phyloP scores from a whole-genome alignment of 768 basidiomycete species.

The Coprinellus micaceus region DNA sequence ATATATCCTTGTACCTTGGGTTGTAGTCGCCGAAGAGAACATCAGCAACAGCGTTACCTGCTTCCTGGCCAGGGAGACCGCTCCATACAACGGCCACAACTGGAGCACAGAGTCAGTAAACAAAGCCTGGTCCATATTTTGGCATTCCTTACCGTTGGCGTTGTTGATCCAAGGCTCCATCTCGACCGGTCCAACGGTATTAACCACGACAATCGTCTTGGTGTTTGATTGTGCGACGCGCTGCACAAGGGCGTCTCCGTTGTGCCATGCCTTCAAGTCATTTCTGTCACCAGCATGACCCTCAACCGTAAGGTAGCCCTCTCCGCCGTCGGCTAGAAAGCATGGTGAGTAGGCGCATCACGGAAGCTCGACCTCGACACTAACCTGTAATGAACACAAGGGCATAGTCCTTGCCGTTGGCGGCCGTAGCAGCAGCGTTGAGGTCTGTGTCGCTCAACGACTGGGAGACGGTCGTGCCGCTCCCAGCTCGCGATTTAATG shows the following conservation, averaged over 20 bases:
- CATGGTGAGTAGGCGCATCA: background rate
- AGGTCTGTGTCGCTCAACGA: slow-evolving; percentile 50
- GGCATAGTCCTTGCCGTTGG: slow-evolving; percentile 44
- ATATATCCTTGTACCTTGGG: slow-evolving; percentile 39
- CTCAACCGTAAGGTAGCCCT: slow-evolving; percentile 44
- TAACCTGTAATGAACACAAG: slow-evolving; percentile 51
- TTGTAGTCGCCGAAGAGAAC: slow-evolving; percentile 59
- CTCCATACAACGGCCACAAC: slow-evolving; percentile 44
- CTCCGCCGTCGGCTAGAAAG: slow-evolving; percentile 36
- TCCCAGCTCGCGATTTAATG: slow-evolving; percentile 38
- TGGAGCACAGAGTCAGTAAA: slow-evolving; percentile 7
- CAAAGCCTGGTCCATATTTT: background rate
- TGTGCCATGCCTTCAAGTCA: slow-evolving; percentile 48
- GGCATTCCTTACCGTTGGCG: slow-evolving; percentile 37
- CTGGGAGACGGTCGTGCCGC: slow-evolving; percentile 41
- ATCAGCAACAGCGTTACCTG: slow-evolving; percentile 56
- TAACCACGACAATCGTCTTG: slow-evolving; percentile 64
- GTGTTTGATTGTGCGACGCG: slow-evolving; percentile 51
- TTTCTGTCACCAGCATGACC: slow-evolving; percentile 56
- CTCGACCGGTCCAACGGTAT: slow-evolving; percentile 59
- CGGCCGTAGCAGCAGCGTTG: slow-evolving; percentile 39
- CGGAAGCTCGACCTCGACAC: background rate
- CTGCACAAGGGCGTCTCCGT: slow-evolving; percentile 46
- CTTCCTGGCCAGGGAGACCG: slow-evolving; percentile 61
- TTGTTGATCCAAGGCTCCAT: slow-evolving; percentile 58